These are phyloP conservation scores for Fusarium abutilonis DNA, from an alignment of 2,329 filamentous ascomycete species.

Conservation along the genomic window DNA sequence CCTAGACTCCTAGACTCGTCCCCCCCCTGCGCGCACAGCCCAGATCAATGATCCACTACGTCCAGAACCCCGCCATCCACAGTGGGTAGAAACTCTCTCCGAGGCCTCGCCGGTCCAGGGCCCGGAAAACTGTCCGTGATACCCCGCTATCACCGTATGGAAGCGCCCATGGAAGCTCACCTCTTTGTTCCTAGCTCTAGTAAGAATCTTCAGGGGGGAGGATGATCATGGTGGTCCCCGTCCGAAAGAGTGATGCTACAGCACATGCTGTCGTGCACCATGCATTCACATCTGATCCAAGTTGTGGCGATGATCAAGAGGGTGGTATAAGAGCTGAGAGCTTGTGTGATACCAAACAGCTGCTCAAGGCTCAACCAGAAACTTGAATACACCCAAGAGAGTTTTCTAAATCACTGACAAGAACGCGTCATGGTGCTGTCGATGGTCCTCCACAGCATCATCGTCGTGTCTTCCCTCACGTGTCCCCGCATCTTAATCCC, in stretches of 20 bases:
- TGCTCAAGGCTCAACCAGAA: no score
- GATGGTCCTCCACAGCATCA: slow-evolving; percentile 39
- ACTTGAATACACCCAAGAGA: not conserved
- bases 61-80: slow-evolving; percentile 39
- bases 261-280: slow-evolving; percentile 19
- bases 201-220: slow-evolving; percentile 34
- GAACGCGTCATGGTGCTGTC: slow-evolving; percentile 42
- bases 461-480: slow-evolving; percentile 39
- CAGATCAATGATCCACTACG: slow-evolving; percentile 34
- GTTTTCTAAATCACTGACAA: not conserved
- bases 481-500: slow-evolving; percentile 45
- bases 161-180: slow-evolving; percentile 44
- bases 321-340: slow-evolving; percentile 7
- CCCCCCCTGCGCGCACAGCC: slow-evolving; percentile 34
- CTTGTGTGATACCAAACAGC: slow-evolving; percentile 15
- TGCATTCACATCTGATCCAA: slow-evolving; percentile 7
- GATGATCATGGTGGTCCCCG: slow-evolving; percentile 18
- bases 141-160: slow-evolving; percentile 45
- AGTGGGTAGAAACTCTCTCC: slow-evolving; percentile 20
- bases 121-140: slow-evolving; percentile 39
- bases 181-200: slow-evolving; percentile 33
- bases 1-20: no score
- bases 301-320: slow-evolving; percentile 16
- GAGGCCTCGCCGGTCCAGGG: slow-evolving; percentile 16
- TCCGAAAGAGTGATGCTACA: slow-evolving; percentile 25